These are phyloP conservation scores for Blastobotrys niveus DNA, from an alignment of 1,139 yeast genomes.

Conservation along the genomic window DNA sequence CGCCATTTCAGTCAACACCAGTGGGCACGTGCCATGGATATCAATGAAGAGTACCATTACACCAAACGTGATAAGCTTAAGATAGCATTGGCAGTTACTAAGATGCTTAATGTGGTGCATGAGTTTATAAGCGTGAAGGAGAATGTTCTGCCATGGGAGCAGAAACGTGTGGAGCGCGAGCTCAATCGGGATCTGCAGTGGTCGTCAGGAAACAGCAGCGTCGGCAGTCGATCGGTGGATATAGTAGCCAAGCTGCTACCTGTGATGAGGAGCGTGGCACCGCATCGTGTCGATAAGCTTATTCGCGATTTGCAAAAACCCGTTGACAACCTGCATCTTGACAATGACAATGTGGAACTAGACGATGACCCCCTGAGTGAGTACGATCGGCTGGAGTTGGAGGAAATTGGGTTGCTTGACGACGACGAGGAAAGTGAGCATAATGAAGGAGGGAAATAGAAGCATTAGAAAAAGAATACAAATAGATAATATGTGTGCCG, in stretches of 20 bases:
- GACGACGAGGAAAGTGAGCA: background rate
- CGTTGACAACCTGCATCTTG: conserved; percentile 2
- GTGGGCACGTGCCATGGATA: conserved; percentile 48
- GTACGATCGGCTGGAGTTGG: background rate
- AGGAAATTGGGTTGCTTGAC: background rate
- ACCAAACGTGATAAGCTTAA: conserved; percentile 39
- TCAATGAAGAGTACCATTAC: conserved; percentile 49
- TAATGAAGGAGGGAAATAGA: no score
- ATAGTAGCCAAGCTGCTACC: conserved; percentile 6
- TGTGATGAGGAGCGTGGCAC: conserved; percentile 9
- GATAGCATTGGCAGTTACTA: conserved; percentile 31
- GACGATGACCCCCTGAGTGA: conserved; percentile 9
- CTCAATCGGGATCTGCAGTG: conserved; percentile 14
- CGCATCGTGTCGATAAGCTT: conserved; percentile 7
- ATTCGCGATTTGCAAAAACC: conserved; percentile 10
- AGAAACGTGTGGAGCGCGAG: conserved; percentile 17
- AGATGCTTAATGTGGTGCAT: conserved; percentile 20
- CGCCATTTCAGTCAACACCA: conserved; percentile 29
- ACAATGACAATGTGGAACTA: background rate
- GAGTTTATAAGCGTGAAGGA: conserved; percentile 15
- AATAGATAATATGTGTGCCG: no score
- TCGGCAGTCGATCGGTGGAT: background rate
- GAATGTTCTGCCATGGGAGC: conserved; percentile 22
- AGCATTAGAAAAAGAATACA: background rate
- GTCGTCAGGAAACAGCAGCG: background rate